A percentile compares a stretch with the other conserved stretches of the same genome.
These are phyloP conservation scores for Metschnikowia lochheadii DNA, from an alignment of 805 yeast genomes.

Conservation along the genomic window DNA sequence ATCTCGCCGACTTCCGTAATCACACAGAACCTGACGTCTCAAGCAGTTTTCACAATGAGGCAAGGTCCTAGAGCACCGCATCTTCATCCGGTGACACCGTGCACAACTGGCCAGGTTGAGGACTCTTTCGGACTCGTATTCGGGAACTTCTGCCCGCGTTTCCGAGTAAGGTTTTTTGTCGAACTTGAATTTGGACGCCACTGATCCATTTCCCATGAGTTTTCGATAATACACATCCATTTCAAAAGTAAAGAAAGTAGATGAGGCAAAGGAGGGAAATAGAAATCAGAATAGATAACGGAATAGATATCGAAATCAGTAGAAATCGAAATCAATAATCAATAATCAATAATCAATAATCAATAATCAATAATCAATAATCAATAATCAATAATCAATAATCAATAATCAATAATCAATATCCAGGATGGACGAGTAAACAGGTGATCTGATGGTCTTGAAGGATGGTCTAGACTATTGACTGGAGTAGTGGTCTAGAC, in stretches of 20 bases:
- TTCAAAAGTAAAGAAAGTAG: not conserved
- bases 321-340: too few species aligned
- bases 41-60: slow-evolving; percentile 2
- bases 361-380: too few species aligned
- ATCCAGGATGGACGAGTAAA: too few species aligned
- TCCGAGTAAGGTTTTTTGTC: slow-evolving; percentile 2
- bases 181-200: slow-evolving; percentile 34
- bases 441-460: too few species aligned
- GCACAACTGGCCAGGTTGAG: not conserved
- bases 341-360: too few species aligned
- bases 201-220: slow-evolving; percentile 38
- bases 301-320: too few species aligned
- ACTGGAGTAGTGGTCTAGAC: too few species aligned
- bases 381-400: too few species aligned
- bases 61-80: not conserved
- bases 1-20: not conserved
- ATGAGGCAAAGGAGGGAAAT: not conserved
- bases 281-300: too few species aligned
- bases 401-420: too few species aligned
- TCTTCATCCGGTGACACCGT: slow-evolving; percentile 3
- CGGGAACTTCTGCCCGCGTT: not conserved
- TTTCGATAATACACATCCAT: slow-evolving; percentile 38
- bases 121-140: not conserved
- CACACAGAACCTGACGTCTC: not conserved
- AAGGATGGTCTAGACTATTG: too few species aligned